A percentile compares a stretch with the other conserved stretches of the same genome.
Conservation (phyloP, 108 stramenopile species). For the Nitzschia inconspicua region DNA sequence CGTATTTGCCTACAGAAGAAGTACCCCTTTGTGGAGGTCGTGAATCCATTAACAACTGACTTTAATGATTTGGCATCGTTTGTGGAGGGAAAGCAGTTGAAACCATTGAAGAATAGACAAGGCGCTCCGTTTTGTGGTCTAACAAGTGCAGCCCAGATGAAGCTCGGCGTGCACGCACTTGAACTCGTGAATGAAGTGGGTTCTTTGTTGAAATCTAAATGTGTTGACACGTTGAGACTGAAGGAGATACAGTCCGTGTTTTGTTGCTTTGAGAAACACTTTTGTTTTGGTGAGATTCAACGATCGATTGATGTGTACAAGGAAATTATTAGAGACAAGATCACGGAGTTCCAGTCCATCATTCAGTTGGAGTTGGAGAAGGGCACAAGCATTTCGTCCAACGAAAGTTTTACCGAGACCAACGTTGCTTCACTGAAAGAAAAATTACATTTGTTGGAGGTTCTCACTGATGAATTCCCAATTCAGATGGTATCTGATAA, state of each 20-base stretch:
- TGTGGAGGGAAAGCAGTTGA: conserved; percentile 30
- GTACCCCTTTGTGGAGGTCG: conserved; percentile 48
- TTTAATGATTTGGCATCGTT: conserved; percentile 10
- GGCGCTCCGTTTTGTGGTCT: conserved; percentile 30
- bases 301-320: conserved; percentile 17
- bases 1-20: conserved; percentile 29
- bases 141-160: conserved; percentile 35
- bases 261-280: conserved; percentile 24
- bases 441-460: too few relatives aligned
- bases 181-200: neutral
- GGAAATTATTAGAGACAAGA: conserved; percentile 25
- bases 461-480: too few relatives aligned
- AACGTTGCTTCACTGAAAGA: conserved; percentile 21
- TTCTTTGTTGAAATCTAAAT: conserved; percentile 1
- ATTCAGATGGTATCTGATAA: too few relatives aligned
- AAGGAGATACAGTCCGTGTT: conserved; percentile 24
- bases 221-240: conserved; percentile 17
- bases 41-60: conserved; percentile 44
- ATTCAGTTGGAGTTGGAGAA: conserved; percentile 14
- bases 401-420: conserved; percentile 18
- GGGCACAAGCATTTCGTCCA: conserved; percentile 12
- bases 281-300: conserved; percentile 27
- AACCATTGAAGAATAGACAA: conserved; percentile 14
- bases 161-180: conserved; percentile 21
- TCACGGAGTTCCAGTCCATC: neutral